Evolutionary conservation across 2,329 filamentous ascomycete genomes (phyloP), one percentile per base, ranked within the genome.

Genomic region (Aspergillus aculeatus): DNA sequence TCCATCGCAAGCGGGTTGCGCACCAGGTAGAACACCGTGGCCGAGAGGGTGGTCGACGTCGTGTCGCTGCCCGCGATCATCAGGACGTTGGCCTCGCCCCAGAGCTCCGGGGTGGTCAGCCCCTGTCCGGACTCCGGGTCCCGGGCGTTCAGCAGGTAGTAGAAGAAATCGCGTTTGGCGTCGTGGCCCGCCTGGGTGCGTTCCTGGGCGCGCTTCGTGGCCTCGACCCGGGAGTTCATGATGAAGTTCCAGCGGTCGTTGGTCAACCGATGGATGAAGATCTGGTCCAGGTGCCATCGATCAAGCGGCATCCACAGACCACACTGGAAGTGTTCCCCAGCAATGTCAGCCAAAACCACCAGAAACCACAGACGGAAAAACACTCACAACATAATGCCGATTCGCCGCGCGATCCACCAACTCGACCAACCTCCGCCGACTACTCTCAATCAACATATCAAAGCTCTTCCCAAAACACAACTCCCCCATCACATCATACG

Each of bases 1-100:
- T 68, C 65, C 64, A 77, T 65, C 12, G 67, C 69, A 4, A 54
- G 57, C 7, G 71, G 70, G 21, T 70, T 71, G 24, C 74, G 75
- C 24, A 75, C 69, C 4, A 79, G 73, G 56, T 79, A 75, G 70
- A 77, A 78, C 16, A 78, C 63, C 4, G 73, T 73, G 4, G 73
- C 75, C 78, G 73, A 71, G 19, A 81, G 66, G 6, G 87, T 86
- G 1, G 87, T 90, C 0, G 87, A 89, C 1, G 88, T 90, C 0
- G 89, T 91, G 69, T 91, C 88, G 29, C 86, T 88, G 32, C 88
- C 88, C 10, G 87, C 88, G 63, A 89, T 88, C 77, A 90, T 89
- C 78, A 91, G 81, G 19, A 89, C 75, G 69, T 90, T 89, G 9
- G 87, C 88, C 71, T 90, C 88, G 53, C 83, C 86, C 86, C 87